phyloP scores from a whole-genome alignment of 202 grass and related monocot genomes.

The Dendrocalamus latiflorus region DNA sequence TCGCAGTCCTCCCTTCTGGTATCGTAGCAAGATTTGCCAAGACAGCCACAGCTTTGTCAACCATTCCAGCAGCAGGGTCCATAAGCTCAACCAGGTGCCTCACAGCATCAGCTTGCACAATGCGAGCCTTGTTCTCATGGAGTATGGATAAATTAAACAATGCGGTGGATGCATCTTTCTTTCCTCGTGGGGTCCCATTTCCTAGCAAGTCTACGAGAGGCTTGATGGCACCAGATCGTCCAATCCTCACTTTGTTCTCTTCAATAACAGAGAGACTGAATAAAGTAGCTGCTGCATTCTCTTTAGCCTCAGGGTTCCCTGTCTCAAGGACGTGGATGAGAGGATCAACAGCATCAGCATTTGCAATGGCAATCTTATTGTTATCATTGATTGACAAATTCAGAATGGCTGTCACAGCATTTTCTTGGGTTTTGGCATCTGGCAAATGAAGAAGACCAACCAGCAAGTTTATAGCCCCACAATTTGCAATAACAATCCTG shows the following conservation, averaged over 20 bases:
- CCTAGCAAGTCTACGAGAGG: slow-evolving; percentile 80
- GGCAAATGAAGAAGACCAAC: slow-evolving; percentile 74
- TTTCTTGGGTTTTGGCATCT: slow-evolving; percentile 73
- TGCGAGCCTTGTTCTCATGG: slow-evolving; percentile 86
- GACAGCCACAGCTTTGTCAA: slow-evolving; percentile 94
- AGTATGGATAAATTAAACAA: slow-evolving; percentile 93
- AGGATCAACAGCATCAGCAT: slow-evolving; percentile 72
- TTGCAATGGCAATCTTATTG: slow-evolving; percentile 88
- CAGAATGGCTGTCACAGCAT: slow-evolving; percentile 85
- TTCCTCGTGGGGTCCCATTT: slow-evolving; percentile 84
- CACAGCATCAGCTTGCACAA: slow-evolving; percentile 85
- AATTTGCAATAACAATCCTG: slow-evolving; percentile 79
- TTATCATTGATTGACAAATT: slow-evolving; percentile 97
- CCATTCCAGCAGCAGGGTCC: slow-evolving; percentile 95
- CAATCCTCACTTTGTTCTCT: slow-evolving; percentile 83
- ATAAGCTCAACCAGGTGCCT: slow-evolving; percentile 79
- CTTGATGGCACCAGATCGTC: slow-evolving; percentile 75
- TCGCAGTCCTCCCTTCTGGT: slow-evolving; percentile 81
- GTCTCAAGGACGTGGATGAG: slow-evolving; percentile 87
- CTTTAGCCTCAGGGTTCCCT: slow-evolving; percentile 88
- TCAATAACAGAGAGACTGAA: slow-evolving; percentile 94
- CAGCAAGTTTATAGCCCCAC: slow-evolving; percentile 62
- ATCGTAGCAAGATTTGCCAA: slow-evolving; percentile 89
- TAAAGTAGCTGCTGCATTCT: slow-evolving; percentile 81
- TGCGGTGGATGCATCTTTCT: slow-evolving; percentile 84